Conservation (phyloP, 2,329 filamentous ascomycete genomes). For the Botrytis porri region DNA sequence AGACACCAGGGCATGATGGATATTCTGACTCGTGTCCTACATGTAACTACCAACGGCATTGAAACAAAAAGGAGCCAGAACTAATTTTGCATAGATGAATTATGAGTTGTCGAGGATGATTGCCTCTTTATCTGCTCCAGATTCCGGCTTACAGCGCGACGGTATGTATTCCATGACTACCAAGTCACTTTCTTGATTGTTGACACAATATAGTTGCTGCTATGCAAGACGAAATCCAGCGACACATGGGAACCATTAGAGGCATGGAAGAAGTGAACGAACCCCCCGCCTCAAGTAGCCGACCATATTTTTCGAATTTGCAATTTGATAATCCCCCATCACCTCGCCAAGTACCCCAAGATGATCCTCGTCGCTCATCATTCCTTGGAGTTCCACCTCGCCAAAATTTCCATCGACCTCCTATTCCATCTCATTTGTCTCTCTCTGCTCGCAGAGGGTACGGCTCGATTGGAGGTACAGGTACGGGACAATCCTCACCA, state of each 20-base stretch:
- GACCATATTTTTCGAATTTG: constrained; percentile 61
- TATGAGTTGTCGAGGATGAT: constrained; percentile 78
- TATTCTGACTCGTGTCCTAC: constrained; percentile 69
- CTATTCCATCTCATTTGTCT: constrained; percentile 78
- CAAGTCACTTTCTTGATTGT: constrained; percentile 25
- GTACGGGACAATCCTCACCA: constrained; percentile 66
- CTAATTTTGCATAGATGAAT: constrained; percentile 63
- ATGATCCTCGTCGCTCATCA: constrained; percentile 75
- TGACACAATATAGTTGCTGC: constrained; percentile 47
- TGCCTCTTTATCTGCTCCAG: constrained; percentile 67
- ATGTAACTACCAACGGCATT: constrained; percentile 45
- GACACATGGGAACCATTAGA: constrained; percentile 57
- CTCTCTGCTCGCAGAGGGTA: constrained; percentile 69
- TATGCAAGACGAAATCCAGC: constrained; percentile 59
- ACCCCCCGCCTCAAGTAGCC: constrained; percentile 59
- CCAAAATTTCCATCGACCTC: constrained; percentile 68
- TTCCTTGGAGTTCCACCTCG: constrained; percentile 49
- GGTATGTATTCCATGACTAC: constrained; percentile 51
- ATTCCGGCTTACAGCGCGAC: constrained; percentile 77
- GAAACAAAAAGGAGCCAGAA: constrained; percentile 16
- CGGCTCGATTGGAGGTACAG: constrained; percentile 76
- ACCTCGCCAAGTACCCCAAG: constrained; percentile 80
- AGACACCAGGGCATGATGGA: constrained; percentile 83
- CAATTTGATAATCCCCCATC: constrained; percentile 74
- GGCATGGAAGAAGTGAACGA: constrained; percentile 66